Base-by-base conservation (phyloP, 805 yeast genomes). In the Wickerhamomyces hampshirensis region DNA sequence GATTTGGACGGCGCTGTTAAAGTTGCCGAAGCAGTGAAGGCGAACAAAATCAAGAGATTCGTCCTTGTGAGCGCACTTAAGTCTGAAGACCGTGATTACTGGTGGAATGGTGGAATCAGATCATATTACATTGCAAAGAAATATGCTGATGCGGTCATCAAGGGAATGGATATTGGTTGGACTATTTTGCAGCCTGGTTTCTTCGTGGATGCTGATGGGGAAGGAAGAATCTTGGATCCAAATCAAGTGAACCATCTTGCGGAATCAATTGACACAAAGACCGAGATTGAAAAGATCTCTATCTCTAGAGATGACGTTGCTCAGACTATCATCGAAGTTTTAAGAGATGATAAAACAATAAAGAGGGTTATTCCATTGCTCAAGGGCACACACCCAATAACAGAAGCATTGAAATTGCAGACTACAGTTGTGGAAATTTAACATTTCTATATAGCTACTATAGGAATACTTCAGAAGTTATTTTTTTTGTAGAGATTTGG, bases 1-100 rank as follows among this genome's bases (percentile, higher is more conserved):
- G 85, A 79, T 47, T 59, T 77, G 40, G 84, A 78, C 50, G 80
- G 79, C 4, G 77, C 79, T 7, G 73, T 74, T 23, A 73, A 74
- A 50, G 65, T 70, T 2, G 63, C 71, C 38, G 82, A 77, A 48
- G 83, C 80, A 1, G 62, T 76, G 7, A 68, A 67, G 29, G 40
- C 48, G 30, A 71, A 66, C 13, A 56, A 59, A 0, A 64, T 72
- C 19, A 53, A 62, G 33, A 62, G 81, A 42, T 70, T 68, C 42
- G 47, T 79, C 15, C 52, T 77, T 34, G 71, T 79, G 5, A 75
- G 82, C 53, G 83, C 81, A 2, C 49, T 74, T 18, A 66, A 68
- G 39, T 73, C 83, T 2, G 68, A 67, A n/a, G 65, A 71, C 36
- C 63, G 81, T 23, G 68, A 60, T 5, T 59, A 62, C 37, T 68